Evolutionary conservation across 495 filamentous ascomycete species (phyloP), one percentile per base, ranked within the genome.

Genomic region (Hypoxylon lienhwacheense): DNA sequence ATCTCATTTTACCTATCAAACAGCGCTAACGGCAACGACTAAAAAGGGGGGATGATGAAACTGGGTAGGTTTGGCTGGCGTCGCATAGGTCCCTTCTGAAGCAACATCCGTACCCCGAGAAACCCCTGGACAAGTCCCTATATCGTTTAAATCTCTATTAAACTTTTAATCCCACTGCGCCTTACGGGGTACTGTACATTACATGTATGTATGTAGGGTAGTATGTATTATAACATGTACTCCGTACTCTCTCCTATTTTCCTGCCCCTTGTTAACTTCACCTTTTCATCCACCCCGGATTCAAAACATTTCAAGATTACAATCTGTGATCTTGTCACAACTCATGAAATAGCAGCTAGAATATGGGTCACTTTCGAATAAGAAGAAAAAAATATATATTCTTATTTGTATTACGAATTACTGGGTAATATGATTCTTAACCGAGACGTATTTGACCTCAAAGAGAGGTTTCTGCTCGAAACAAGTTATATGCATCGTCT

Each of bases 41-140:
- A 28, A 55, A 56, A 50, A 52, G 53, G 46, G 25, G 42, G 55
- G 40, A 48, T 34, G 44, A 47, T 69, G 66, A 69, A 69, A 69
- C 66, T 22, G 14, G 55, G 20, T 14, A 11, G 47, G 66, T 68
- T 66, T 66, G 56, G 66, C 55, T 45, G 56, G 46, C 48, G 66
- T 69, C 55, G 42, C 59, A 66, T 34, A 50, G 44, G 44, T 47
- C 33, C 28, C 42, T 53, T 36, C 53, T 67, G 61, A 69, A 61
- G 67, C 67, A n/a, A 67, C 34, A 59, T 66, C 65, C 65, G 61
- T 53, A 58, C 57, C 53, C 57, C 65, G 59, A 53, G 35, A 25
- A 49, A 14, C 49, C 49, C 51, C 51, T 51, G 42, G 15, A 29
- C 46, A 11, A 42, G 21, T n/a, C 28, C 33, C 49, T 36, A 35